Conservation (phyloP, 306 rosid genomes). For the Cucurbita maxima region DNA sequence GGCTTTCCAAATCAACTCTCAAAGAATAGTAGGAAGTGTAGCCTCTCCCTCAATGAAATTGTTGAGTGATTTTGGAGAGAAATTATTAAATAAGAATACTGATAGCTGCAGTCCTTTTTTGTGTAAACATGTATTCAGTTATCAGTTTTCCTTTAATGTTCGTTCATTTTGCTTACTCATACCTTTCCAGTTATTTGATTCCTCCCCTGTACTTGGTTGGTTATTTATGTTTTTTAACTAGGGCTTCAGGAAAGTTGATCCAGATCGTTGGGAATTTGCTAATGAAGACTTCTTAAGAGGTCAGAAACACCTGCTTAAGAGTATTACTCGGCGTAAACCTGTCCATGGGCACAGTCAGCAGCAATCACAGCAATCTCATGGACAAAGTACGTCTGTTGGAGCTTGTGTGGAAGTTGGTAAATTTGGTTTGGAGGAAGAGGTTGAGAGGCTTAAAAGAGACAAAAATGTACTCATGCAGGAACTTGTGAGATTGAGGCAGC, state of each 20-base stretch:
- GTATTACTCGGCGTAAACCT: conserved; percentile 73
- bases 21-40: neutral
- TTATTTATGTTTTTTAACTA: conserved; percentile 16
- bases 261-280: conserved; percentile 99
- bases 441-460: conserved; percentile 90
- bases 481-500: conserved; percentile 95
- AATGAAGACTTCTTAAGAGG: conserved; percentile 91
- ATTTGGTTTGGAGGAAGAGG: conserved; percentile 96
- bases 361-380: conserved; percentile 54
- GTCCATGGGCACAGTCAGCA: conserved; percentile 66
- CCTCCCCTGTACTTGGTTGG: neutral
- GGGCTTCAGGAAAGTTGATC: conserved; percentile 99
- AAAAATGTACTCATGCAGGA: conserved; percentile 97
- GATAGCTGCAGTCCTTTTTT: neutral
- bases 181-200: neutral
- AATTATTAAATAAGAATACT: neutral
- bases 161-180: neutral
- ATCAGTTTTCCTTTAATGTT: neutral
- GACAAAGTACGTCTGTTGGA: conserved; percentile 66
- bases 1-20: neutral
- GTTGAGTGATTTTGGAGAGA: neutral
- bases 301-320: conserved; percentile 83
- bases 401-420: conserved; percentile 97
- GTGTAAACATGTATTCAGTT: neutral
- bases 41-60: neutral